Evolutionary conservation across 75 land plant genomes (phyloP).

Genomic region (Pseudotsuga menziesii): DNA sequence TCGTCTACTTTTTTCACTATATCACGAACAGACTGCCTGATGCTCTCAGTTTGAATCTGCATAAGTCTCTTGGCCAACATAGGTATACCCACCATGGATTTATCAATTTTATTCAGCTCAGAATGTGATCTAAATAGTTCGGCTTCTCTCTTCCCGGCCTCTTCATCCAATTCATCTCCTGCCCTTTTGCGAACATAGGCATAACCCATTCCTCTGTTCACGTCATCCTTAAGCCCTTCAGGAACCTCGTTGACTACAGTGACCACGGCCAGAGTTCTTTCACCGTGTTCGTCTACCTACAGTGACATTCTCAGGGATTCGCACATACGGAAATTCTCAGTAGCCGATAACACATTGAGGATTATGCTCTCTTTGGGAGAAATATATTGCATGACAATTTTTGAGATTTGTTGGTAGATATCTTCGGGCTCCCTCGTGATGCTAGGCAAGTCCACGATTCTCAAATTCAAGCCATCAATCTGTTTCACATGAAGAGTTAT

Average conservation of each 20-base stretch:
- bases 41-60: conserved; percentile 37
- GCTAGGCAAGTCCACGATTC: conserved; percentile 63
- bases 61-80: conserved; percentile 35
- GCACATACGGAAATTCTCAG: conserved; percentile 50
- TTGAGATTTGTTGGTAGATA: conserved; percentile 45
- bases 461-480: conserved; percentile 40
- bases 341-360: conserved; percentile 49
- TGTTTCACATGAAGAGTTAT: conserved; percentile 44
- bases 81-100: conserved; percentile 48
- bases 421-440: conserved; percentile 60
- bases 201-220: conserved; percentile 55
- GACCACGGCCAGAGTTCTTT: conserved; percentile 48
- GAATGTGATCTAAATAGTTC: conserved; percentile 40
- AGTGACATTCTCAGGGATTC: conserved; percentile 65
- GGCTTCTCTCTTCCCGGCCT: conserved; percentile 30
- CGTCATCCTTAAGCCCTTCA: conserved; percentile 53
- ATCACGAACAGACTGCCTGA: conserved; percentile 27
- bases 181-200: conserved; percentile 53
- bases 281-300: conserved; percentile 34
- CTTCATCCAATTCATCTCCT: conserved; percentile 39
- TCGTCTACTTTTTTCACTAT: conserved; percentile 30
- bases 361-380: conserved; percentile 53
- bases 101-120: conserved; percentile 29
- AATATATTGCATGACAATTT: conserved; percentile 43
- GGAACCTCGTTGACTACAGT: conserved; percentile 43